Evolutionary conservation across 1,284 basidiomycete species (phyloP).

Genomic region (Cutaneotrichosporon cavernicola): DNA sequence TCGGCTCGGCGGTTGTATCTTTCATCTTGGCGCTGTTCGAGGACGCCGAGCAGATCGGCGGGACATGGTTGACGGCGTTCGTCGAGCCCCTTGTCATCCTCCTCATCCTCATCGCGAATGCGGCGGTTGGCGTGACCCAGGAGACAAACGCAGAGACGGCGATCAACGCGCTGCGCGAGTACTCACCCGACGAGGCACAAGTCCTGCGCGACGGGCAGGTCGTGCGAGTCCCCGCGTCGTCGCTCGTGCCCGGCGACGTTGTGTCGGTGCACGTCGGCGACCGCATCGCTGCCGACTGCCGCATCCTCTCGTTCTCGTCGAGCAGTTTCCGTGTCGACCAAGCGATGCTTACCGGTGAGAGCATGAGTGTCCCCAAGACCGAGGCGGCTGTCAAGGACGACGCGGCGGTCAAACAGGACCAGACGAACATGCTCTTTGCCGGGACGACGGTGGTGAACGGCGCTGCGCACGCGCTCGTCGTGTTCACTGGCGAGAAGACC

Average conservation of each 20-base stretch:
- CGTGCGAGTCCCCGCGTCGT: slow-evolving; percentile 73
- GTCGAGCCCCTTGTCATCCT: slow-evolving; percentile 91
- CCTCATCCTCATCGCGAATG: slow-evolving; percentile 88
- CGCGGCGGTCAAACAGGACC: slow-evolving; percentile 89
- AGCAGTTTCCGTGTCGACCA: slow-evolving; percentile 86
- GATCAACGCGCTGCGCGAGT: slow-evolving; percentile 93
- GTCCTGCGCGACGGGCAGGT: slow-evolving; percentile 73
- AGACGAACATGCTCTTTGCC: slow-evolving; percentile 90
- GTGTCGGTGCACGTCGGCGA: slow-evolving; percentile 86
- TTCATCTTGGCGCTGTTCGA: slow-evolving; percentile 86
- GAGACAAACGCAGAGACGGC: slow-evolving; percentile 92
- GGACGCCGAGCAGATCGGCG: slow-evolving; percentile 61
- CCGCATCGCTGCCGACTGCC: slow-evolving; percentile 89
- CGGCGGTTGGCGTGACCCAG: slow-evolving; percentile 89
- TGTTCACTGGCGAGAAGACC: slow-evolving; percentile 77
- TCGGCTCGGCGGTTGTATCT: slow-evolving; percentile 85
- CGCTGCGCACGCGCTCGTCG: slow-evolving; percentile 76
- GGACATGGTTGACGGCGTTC: slow-evolving; percentile 68
- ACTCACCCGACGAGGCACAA: slow-evolving; percentile 90
- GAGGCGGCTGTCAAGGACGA: slow-evolving; percentile 64
- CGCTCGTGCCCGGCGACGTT: slow-evolving; percentile 91
- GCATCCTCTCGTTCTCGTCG: slow-evolving; percentile 80
- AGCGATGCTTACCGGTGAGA: slow-evolving; percentile 91
- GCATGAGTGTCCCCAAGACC: slow-evolving; percentile 78
- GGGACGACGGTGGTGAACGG: slow-evolving; percentile 94